phyloP scores from a whole-genome alignment of 257 asterid species.

The Capsicum rhomboideum region DNA sequence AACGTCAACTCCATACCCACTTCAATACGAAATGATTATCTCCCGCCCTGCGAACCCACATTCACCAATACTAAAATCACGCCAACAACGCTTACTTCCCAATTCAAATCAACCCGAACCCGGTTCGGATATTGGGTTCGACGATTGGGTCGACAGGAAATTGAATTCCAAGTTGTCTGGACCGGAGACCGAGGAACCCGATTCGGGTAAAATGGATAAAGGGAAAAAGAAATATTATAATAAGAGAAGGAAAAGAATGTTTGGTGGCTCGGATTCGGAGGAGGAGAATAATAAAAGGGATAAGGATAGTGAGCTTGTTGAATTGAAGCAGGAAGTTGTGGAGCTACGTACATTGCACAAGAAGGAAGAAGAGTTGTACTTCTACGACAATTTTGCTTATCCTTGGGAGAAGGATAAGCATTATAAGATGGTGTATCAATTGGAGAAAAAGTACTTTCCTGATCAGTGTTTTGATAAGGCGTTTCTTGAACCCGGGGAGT shows the following conservation, averaged over 20 bases:
- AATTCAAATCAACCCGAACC: slow-evolving; percentile 22
- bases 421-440: slow-evolving; percentile 86
- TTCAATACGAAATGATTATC: slow-evolving; percentile 81
- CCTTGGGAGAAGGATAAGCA: slow-evolving; percentile 99
- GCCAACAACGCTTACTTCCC: slow-evolving; percentile 18
- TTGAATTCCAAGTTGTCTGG: slow-evolving; percentile 10
- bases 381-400: slow-evolving; percentile 74
- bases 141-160: slow-evolving; percentile 78
- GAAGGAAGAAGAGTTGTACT: slow-evolving; percentile 84
- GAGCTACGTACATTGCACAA: slow-evolving; percentile 68
- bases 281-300: slow-evolving; percentile 38
- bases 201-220: slow-evolving; percentile 38
- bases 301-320: slow-evolving; percentile 44
- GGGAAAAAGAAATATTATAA: slow-evolving; percentile 65
- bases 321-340: slow-evolving; percentile 83
- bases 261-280: slow-evolving; percentile 78
- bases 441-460: slow-evolving; percentile 94
- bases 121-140: slow-evolving; percentile 44
- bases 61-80: background rate
- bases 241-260: slow-evolving; percentile 78
- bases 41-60: slow-evolving; percentile 63
- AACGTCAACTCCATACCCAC: slow-evolving; percentile 75
- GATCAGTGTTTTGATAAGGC: slow-evolving; percentile 96
- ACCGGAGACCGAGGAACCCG: slow-evolving; percentile 1
- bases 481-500: slow-evolving; percentile 67